Base-by-base conservation (phyloP, 108 stramenopile species). In the Licmophora abbreviata region DNA sequence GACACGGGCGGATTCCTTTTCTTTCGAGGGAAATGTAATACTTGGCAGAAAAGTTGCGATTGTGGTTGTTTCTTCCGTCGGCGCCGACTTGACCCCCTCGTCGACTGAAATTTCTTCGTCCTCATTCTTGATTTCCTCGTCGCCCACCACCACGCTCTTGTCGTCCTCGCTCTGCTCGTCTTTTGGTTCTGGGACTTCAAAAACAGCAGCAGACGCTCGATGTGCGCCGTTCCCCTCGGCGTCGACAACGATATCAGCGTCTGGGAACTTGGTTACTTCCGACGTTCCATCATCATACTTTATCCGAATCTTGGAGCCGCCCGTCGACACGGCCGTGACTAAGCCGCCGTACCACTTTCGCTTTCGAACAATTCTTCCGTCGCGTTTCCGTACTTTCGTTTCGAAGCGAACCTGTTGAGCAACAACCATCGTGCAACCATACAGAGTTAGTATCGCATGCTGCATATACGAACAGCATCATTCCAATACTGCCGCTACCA, bases 231-330 rank as follows among this genome's bases (percentile, higher is more conserved):
- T 90, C 37, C 33, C 36, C 18, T 52, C 68, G 32, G 69, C 84
- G 54, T 92, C 89, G 10, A 92, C 76, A 38, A 87, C 67, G 33
- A 92, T 75, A 59, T 92, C 89, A 48, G 76, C 71, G 45, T 92
- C 89, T 6, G 89, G 89, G 64, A 87, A 92, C 48, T 80, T 68
- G 23, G 85, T 41, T 1, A 80, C 40, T 53, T 92, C 89, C 18
- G 65, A 56, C 0, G 89, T 85, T 14, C 83, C 81, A 56, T 92
- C 89, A 53, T 92, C 89, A 54, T 92, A 92, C 42, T 78, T 75
- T 42, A 92, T 87, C 34, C 64, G 47, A 14, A 92, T 73, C 48
- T 74, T 77, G 25, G 65, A 44, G 3, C 85, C 76, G 10, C 65
- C 63, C 20, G 61, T 69, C 0, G 63, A 60, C 6, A 70, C 61